These are phyloP conservation scores for Stropharia rugosoannulata DNA, from an alignment of 768 basidiomycete genomes.

Conservation along the genomic window DNA sequence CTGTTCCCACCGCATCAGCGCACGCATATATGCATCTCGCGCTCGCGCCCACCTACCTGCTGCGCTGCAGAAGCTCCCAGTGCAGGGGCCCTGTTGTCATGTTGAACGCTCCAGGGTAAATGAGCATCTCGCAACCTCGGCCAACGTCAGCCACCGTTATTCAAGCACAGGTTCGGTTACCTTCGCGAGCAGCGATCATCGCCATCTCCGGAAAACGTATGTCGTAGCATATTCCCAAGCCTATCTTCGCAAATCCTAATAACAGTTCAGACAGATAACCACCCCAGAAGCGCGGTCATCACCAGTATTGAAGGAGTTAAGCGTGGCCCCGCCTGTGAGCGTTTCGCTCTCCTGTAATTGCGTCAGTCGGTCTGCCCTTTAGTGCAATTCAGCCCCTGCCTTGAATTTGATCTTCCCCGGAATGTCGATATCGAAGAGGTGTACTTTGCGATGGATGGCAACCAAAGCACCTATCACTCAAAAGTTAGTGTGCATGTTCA, in stretches of 20 bases:
- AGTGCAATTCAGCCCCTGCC: conserved; percentile 33
- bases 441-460: conserved; percentile 89
- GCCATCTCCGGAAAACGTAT: conserved; percentile 93
- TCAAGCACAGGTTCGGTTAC: conserved; percentile 32
- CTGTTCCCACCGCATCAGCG: conserved; percentile 37
- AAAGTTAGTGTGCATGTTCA: conserved; percentile 3
- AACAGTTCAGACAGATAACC: neutral
- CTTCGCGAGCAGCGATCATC: conserved; percentile 86
- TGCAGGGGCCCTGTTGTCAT: conserved; percentile 93
- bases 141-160: neutral
- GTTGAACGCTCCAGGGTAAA: conserved; percentile 97
- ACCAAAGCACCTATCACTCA: conserved; percentile 69
- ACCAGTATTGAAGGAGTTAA: conserved; percentile 91
- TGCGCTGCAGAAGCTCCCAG: conserved; percentile 90
- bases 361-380: neutral
- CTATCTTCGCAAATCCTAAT: conserved; percentile 94
- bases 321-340: conserved; percentile 68
- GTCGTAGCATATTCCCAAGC: conserved; percentile 96
- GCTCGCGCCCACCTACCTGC: conserved; percentile 52
- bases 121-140: conserved; percentile 79
- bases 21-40: neutral
- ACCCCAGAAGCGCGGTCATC: neutral
- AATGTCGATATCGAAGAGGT: conserved; percentile 97
- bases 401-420: conserved; percentile 90
- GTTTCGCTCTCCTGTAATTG: conserved; percentile 78